Evolutionary conservation across 805 yeast species (phyloP).

Genomic region (Schwanniomyces vanrijiae): DNA sequence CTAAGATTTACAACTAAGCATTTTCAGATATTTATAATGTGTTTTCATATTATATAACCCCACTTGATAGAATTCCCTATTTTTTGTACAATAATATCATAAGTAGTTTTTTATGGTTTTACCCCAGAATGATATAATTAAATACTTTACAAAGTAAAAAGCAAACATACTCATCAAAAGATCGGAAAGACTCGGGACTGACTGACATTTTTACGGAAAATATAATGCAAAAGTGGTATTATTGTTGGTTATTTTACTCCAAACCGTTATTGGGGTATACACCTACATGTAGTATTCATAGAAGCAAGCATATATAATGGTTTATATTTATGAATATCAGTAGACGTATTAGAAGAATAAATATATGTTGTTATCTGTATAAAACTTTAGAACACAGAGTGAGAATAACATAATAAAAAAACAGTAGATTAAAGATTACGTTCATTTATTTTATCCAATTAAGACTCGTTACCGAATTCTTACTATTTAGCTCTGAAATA

Average conservation of each 20-base stretch:
- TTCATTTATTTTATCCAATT: no score
- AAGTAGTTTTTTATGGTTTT: background rate
- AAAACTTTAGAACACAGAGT: no score
- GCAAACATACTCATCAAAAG: background rate
- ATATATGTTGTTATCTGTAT: no score
- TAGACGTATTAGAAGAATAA: no score
- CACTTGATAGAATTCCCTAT: background rate
- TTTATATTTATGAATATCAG: no score
- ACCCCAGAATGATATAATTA: background rate
- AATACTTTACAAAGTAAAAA: background rate
- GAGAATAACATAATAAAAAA: no score
- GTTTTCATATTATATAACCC: background rate
- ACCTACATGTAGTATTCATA: background rate
- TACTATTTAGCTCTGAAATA: no score
- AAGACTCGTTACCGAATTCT: no score
- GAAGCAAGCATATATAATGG: no score
- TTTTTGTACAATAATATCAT: background rate
- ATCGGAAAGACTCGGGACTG: background rate
- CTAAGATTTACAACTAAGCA: no score
- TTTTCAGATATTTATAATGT: no score
- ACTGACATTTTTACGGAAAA: background rate
- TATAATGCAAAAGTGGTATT: background rate
- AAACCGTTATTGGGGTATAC: background rate
- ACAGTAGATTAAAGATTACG: no score
- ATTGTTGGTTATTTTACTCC: background rate